Evolutionary conservation across 2,329 filamentous ascomycete genomes (phyloP), one percentile per base, ranked within the genome.

Genomic region (Arthrocladium fulminans): DNA sequence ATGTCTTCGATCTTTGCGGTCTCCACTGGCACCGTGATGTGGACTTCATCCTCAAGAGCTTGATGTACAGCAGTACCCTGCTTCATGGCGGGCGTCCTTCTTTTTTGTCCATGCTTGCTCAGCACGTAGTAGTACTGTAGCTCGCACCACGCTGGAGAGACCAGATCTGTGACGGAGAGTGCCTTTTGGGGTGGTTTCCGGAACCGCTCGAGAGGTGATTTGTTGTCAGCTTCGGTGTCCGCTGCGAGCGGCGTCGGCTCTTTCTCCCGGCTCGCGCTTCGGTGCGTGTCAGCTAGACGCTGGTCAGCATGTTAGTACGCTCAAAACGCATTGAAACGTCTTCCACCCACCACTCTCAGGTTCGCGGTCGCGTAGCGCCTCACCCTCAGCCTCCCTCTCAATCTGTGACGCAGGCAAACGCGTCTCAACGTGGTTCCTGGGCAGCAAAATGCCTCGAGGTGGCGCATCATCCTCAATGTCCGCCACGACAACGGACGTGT

Each of bases 141-240:
- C 66, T 98, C 90, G 64, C 92, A 98, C 92, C 92, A 98, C 6
- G 89, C 83, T 2, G 89, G 89, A 1, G 87, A 84, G 0, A 89
- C 80, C 20, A 97, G 69, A 64, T 98, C 92, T 2, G 86, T 88
- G 1, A 97, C 92, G 0, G 86, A 88, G 6, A 97, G 74, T 0
- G 86, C 80, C 61, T 87, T 90, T 60, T 76, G 83, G 0, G 87
- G 87, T 48, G 77, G 81, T 1, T 80, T 80, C 30, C 89, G 83
- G 59, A 94, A 95, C 27, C 84, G 80, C 53, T 88, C 76, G 2
- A 96, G 68, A 0, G 88, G 89, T 7, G 80, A 73, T 51, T 74
- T 69, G 7, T 63, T 63, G 60, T 81, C 75, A 12, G 56, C 38
- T 25, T 59, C 48, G 17, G 52, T 38, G 22, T 52, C 43, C 24